Evolutionary conservation across 495 filamentous ascomycete species (phyloP), one percentile per base, ranked within the genome.

Genomic region (Amphirosellinia nigrospora): DNA sequence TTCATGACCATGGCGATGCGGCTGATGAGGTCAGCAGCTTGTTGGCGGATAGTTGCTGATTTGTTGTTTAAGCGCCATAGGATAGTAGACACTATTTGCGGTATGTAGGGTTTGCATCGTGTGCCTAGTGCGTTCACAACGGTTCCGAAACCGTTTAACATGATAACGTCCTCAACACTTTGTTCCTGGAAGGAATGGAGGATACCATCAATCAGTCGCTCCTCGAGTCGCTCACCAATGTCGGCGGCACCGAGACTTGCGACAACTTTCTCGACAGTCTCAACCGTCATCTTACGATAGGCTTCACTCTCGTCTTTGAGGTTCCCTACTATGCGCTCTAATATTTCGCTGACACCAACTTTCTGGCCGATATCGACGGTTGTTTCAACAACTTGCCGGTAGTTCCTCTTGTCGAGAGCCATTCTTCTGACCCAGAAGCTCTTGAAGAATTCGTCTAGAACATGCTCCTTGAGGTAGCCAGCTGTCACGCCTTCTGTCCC

Each of bases 11-110:
- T 92, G 8, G 96, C 94, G 80, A 98, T 96, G 48, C 96, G 93
- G 11, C 94, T 97, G 72, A 99, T 94, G 21, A 99, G 86, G 81
- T 99, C 96, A 21, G 96, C 96, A 4, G 94, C 95, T 80, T 99
- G 96, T 79, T 98, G 96, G 56, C 96, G 93, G 21, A 98, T 96
- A 16, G 94, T 97, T 2, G 96, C 90, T 3, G 92, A 93, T 80
- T 98, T 98, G 85, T 98, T 98, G 87, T 98, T 98, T 62, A 99
- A 82, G 23, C 96, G 87, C 93, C 94, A 97, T n/a, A 98, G 88
- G 75, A 99, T 96, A 26, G 95, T 97, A 77, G 89, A 92, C 79
- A 96, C 94, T 68, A 98, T 97, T 81, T 98, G 96, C 0, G 95
- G 94, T 0, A 98, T 87, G 76, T 98, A 99, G 9, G 94, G 92